A percentile compares a stretch with the other conserved stretches of the same genome.
Evolutionary conservation across 2,329 filamentous ascomycete species (phyloP).

Genomic region (Ustulina deusta): DNA sequence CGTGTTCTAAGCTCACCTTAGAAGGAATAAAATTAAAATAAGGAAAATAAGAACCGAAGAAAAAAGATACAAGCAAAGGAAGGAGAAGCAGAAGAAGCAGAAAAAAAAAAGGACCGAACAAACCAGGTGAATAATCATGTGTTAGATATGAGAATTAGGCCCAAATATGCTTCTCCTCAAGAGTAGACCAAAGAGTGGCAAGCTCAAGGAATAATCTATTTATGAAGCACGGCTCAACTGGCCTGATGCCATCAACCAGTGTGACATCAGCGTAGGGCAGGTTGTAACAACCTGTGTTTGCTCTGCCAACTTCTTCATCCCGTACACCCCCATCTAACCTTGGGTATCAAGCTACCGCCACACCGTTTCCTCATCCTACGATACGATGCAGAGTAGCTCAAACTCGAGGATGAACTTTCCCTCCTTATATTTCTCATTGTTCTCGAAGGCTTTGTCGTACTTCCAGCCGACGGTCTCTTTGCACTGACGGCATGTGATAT

Average conservation of each 20-base stretch:
- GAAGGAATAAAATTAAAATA: background rate
- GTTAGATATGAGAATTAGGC: background rate
- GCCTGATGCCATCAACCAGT: background rate
- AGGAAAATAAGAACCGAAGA: too few relatives aligned
- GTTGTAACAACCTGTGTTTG: background rate
- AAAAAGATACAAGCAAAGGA: too few relatives aligned
- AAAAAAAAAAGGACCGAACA: background rate
- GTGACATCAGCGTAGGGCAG: background rate
- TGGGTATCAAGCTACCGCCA: background rate
- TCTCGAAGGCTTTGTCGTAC: conserved; percentile 96
- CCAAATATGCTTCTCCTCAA: background rate
- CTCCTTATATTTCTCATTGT: conserved; percentile 97
- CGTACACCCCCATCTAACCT: background rate
- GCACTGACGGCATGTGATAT: conserved; percentile 92
- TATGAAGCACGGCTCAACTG: background rate
- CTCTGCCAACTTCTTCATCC: background rate
- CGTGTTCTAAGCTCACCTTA: background rate
- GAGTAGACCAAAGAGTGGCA: background rate
- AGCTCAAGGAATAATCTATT: background rate
- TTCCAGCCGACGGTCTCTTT: conserved; percentile 96
- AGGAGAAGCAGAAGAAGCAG: too few relatives aligned
- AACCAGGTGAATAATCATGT: background rate
- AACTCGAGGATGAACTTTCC: conserved; percentile 97
- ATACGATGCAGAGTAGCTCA: conserved; percentile 86
- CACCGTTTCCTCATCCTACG: conserved; percentile 51